Base-by-base conservation (phyloP, 331 rosid species). In the Acacia concinna region DNA sequence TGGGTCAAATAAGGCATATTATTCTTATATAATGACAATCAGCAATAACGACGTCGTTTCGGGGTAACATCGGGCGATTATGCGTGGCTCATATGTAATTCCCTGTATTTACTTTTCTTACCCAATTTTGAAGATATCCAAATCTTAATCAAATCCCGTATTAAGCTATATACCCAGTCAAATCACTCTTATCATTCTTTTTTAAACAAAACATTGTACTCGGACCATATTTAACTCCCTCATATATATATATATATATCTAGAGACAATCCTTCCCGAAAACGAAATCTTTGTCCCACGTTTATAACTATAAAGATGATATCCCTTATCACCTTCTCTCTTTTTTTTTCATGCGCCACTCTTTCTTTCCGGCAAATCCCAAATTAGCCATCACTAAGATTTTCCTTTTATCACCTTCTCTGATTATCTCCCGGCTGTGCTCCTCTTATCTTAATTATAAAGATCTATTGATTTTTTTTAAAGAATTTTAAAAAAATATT, bases 1-100 rank as follows among this genome's bases (percentile, higher is more conserved):
- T 70, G 8, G 80, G 89, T 85, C 86, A 85, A 65, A 56, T 31
- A 56, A 56, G 15, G 31, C 63, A 52, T 46, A 46, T 46, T 3
- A 32, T 4, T 32, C 2, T 32, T 32, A 32, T 32, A 43, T 1
- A 9, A 43, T n/a, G n/a, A 43, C 6, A 44, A 14, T 18, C 23
- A 49, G 20, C 23, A 81, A 54, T 76, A 74, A 84, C 1, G 70
- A 40, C 54, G 54, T 1, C 0, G 59, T 51, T 62, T 82, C 65
- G 66, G 69, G 80, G 25, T 49, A 25, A 51, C 12, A n/a, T 1
- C 12, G 20, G 59, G 59, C 59, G n/a, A n/a, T n/a, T 2, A 49
- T 78, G 81, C 83, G 84, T 86, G 87, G 85, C 86, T 59, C 67
- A 68, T 65, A 17, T 62, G 23, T 76, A n/a, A 12, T 37, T n/a